These are phyloP conservation scores for Stramenopiles sp. DNA, from an alignment of 352 stramenopile genomes.

Conservation along the genomic window DNA sequence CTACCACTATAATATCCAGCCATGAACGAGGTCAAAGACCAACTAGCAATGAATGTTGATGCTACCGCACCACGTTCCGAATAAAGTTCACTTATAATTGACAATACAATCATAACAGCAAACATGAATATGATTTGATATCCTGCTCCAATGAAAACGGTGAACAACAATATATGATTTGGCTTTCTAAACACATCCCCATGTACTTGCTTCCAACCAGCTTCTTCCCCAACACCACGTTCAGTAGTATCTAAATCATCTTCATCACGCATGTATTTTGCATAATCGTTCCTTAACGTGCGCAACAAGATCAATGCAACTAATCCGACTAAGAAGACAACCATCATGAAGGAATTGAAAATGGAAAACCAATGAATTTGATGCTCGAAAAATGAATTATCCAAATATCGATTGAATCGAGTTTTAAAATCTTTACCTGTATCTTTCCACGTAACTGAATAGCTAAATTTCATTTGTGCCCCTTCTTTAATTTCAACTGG, in stretches of 20 bases:
- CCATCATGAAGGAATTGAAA: constrained; percentile 94
- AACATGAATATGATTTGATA: constrained; percentile 80
- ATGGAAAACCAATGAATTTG: constrained; percentile 95
- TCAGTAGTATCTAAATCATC: constrained; percentile 13
- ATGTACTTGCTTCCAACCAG: constrained; percentile 86
- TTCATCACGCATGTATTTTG: constrained; percentile 61
- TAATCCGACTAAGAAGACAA: constrained; percentile 80
- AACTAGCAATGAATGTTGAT: constrained; percentile 78
- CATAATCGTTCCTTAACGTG: constrained; percentile 80
- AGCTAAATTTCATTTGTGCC: constrained; percentile 65
- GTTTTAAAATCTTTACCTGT: constrained; percentile 77
- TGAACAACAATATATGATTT: constrained; percentile 71
- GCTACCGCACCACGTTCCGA: constrained; percentile 84
- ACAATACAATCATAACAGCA: constrained; percentile 79
- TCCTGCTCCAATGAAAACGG: constrained; percentile 80
- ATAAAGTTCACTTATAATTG: constrained; percentile 82
- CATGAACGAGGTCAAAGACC: constrained; percentile 77
- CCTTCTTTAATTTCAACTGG: constrained; percentile 32
- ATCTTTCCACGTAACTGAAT: constrained; percentile 70
- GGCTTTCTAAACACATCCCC: constrained; percentile 87
- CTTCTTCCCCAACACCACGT: constrained; percentile 26
- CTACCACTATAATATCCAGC: constrained; percentile 68
- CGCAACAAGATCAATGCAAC: constrained; percentile 76
- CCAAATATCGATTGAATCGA: constrained; percentile 90
- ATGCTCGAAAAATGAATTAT: constrained; percentile 97